Evolutionary conservation across 345 rosid genomes (phyloP), one percentile per base, ranked within the genome.

Genomic region (Eutrema japonicum): DNA sequence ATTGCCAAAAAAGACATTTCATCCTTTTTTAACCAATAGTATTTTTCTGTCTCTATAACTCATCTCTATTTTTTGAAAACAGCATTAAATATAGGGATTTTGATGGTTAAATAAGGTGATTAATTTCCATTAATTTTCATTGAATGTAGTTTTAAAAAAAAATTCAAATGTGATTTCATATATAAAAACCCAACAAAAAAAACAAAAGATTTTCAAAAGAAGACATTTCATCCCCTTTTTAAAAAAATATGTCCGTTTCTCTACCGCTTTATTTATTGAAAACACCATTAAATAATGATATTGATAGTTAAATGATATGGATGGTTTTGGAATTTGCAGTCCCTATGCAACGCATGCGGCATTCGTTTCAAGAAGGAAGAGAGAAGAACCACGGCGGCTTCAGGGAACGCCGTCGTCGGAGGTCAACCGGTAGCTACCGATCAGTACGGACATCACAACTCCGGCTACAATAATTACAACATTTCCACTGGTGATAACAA

Each of bases 321-420:
- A 72, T 61, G 66, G 35, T 67, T 72, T 54, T 58, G 56, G 68
- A 66, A 56, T 40, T 69, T 71, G 65, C 84, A 91, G 97, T 89
- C 97, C 38, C 88, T 91, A 32, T 91, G 97, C 91, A 91, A 91
- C 84, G 97, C 97, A 22, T 91, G 97, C 71, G 97, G 97, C 76
- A 89, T 91, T 78, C 88, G 97, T 76, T 91, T 87, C 85, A 91
- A 89, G 83, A 91, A 91, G 68, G 97, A 91, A 85, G 93, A 91
- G 83, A 82, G 96, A 78, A 85, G 97, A 78, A 89, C 97, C 3
- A 84, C 86, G 2, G 88, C 89, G 2, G 87, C 86, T 54, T 72
- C 67, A 40, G 55, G 64, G 37, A 66, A 66, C 81, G 14, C 66
- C 10, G 51, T 77, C 64, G 84, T 82, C 46, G 77, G 73, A 66